phyloP scores from a whole-genome alignment of 1,284 basidiomycete genomes.

The Ustilago sp. region DNA sequence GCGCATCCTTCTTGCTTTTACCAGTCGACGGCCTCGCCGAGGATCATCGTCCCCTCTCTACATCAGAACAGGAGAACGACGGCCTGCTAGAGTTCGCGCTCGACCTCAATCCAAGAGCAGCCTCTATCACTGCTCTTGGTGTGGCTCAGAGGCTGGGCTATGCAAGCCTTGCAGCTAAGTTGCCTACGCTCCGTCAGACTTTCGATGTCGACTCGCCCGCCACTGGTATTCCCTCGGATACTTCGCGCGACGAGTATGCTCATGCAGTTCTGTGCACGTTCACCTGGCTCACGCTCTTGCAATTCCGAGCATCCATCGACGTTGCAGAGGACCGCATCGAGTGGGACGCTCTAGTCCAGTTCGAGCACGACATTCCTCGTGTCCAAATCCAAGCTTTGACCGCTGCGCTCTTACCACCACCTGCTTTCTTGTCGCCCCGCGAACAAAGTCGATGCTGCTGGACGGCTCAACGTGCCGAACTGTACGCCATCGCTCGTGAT shows the following conservation, averaged over 20 bases:
- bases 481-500: slow-evolving; percentile 37
- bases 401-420: slow-evolving; percentile 30
- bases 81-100: slow-evolving; percentile 36
- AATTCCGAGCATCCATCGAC: slow-evolving; percentile 43
- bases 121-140: slow-evolving; percentile 37
- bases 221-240: slow-evolving; percentile 5
- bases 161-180: slow-evolving; percentile 23
- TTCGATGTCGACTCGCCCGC: slow-evolving; percentile 28
- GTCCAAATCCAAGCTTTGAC: slow-evolving; percentile 22
- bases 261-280: slow-evolving; percentile 46
- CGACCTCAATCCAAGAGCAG: slow-evolving; percentile 45
- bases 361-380: slow-evolving; percentile 30
- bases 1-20: slow-evolving; percentile 38
- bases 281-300: slow-evolving; percentile 42
- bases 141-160: slow-evolving; percentile 39
- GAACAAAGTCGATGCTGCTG: slow-evolving; percentile 49
- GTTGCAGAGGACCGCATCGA: slow-evolving; percentile 48
- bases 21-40: slow-evolving; percentile 41
- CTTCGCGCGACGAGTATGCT: slow-evolving; percentile 31
- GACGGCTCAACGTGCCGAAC: slow-evolving; percentile 47
- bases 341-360: slow-evolving; percentile 41
- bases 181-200: slow-evolving; percentile 29
- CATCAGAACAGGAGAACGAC: slow-evolving; percentile 37
- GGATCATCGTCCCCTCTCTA: slow-evolving; percentile 21
- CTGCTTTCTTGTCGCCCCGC: slow-evolving; percentile 34